A percentile compares a stretch with the other conserved stretches of the same genome.
Conservation (phyloP, 2,329 filamentous ascomycete genomes). For the Emmonsiellopsis sp. region DNA sequence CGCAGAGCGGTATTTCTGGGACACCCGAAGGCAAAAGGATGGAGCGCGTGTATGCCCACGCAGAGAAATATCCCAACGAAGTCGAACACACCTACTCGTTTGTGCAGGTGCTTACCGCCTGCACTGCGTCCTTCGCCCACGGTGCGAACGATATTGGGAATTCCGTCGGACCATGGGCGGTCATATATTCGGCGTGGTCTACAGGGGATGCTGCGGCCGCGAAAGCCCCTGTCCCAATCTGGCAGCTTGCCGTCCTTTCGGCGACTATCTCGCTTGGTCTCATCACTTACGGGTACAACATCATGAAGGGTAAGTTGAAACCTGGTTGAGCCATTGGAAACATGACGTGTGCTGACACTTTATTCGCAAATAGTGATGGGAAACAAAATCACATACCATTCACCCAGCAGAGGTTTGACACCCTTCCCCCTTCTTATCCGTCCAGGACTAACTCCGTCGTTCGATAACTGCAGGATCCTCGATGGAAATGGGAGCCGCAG, state of each 20-base stretch:
- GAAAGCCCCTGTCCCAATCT: constrained; percentile 60
- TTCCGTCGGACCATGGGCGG: constrained; percentile 60
- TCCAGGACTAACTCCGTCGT: constrained; percentile 3
- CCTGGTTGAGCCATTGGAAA: neutral
- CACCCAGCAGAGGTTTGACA: constrained; percentile 37
- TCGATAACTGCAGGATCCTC: constrained; percentile 39
- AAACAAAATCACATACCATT: constrained; percentile 69
- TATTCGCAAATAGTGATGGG: constrained; percentile 54
- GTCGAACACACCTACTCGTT: constrained; percentile 54
- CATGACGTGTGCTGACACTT: neutral
- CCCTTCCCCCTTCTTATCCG: neutral
- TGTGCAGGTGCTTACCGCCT: constrained; percentile 45
- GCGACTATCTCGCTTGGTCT: constrained; percentile 56
- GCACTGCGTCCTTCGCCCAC: constrained; percentile 47
- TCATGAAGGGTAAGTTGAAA: constrained; percentile 60
- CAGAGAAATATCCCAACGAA: constrained; percentile 59
- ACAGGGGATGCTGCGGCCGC: constrained; percentile 51
- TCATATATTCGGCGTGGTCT: constrained; percentile 58
- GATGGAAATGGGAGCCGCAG: constrained; percentile 72
- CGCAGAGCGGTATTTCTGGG: constrained; percentile 59
- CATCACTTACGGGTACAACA: constrained; percentile 71
- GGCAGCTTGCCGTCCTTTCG: constrained; percentile 65
- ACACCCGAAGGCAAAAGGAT: constrained; percentile 66
- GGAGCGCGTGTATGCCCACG: constrained; percentile 55
- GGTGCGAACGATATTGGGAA: constrained; percentile 71